These are phyloP conservation scores for Talaromyces ruber DNA, from an alignment of 495 filamentous ascomycete species.

Conservation along the genomic window DNA sequence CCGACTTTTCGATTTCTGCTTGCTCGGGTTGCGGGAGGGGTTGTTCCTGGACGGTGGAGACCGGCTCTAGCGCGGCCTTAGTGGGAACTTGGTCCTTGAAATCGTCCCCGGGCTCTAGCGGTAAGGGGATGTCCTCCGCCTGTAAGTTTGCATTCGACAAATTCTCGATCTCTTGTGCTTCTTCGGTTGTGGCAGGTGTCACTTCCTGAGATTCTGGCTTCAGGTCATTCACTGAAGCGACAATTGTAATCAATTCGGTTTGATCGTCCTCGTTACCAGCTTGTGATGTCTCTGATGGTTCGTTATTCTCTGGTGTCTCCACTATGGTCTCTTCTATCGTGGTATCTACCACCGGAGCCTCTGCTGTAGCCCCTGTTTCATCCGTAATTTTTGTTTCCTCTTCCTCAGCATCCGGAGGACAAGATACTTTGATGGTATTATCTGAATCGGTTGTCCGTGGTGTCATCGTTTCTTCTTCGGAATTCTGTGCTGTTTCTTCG, in stretches of 20 bases:
- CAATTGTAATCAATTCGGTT: not conserved
- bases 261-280: not conserved
- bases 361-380: not conserved
- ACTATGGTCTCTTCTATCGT: not conserved
- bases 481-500: not conserved
- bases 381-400: not conserved
- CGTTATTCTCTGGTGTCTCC: not conserved
- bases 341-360: not conserved
- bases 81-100: not conserved
- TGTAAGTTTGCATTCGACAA: not conserved
- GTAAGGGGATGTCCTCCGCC: not conserved
- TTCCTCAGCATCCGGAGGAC: not conserved
- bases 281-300: not conserved
- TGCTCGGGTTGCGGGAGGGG: not conserved
- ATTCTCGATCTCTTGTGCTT: not conserved
- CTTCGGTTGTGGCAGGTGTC: not conserved
- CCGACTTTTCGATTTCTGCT: conserved; percentile 5
- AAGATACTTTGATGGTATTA: not conserved
- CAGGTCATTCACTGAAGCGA: not conserved
- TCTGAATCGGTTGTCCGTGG: not conserved
- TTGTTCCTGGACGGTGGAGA: not conserved
- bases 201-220: not conserved
- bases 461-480: not conserved
- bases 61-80: not conserved
- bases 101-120: not conserved